Percentiles rank a stretch among this genome's conserved stretches.
These are phyloP conservation scores for Lolium perenne DNA, from an alignment of 176 grass and related monocot species.

Conservation along the genomic window DNA sequence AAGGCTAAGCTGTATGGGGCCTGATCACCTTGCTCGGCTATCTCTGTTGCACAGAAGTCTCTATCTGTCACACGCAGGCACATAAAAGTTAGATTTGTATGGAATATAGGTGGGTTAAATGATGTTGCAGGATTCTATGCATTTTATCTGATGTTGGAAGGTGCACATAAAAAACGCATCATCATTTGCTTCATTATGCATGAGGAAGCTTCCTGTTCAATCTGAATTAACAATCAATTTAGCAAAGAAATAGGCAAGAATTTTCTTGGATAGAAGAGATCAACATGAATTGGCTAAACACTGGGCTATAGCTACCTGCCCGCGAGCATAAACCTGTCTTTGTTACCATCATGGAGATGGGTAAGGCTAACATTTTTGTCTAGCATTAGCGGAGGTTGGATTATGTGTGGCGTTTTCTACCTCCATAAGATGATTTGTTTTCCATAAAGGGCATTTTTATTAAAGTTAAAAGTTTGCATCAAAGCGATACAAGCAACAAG, in stretches of 20 bases:
- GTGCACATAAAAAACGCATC: neutral
- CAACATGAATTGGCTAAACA: neutral
- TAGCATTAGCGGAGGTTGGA: no score
- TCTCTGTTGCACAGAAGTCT: slow-evolving; percentile 16
- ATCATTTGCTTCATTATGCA: slow-evolving; percentile 38
- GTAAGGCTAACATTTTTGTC: no score
- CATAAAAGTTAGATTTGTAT: slow-evolving; percentile 33
- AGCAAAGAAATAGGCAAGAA: neutral
- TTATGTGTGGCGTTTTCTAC: no score
- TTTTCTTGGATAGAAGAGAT: neutral
- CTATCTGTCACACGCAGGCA: neutral
- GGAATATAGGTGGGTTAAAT: slow-evolving; percentile 40
- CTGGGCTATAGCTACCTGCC: neutral
- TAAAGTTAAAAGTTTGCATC: no score
- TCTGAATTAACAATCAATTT: slow-evolving; percentile 9
- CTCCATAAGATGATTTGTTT: no score
- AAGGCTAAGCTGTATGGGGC: slow-evolving; percentile 36
- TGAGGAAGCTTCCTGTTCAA: slow-evolving; percentile 37
- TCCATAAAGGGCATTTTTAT: no score
- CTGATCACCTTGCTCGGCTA: slow-evolving; percentile 16
- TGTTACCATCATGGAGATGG: no score
- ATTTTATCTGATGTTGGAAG: slow-evolving; percentile 43
- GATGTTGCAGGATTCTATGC: slow-evolving; percentile 38
- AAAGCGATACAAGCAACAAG: no score
- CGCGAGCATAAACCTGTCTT: neutral